Conservation (phyloP, 176 grass and related monocot genomes). For the Cenchrus purpureus region DNA sequence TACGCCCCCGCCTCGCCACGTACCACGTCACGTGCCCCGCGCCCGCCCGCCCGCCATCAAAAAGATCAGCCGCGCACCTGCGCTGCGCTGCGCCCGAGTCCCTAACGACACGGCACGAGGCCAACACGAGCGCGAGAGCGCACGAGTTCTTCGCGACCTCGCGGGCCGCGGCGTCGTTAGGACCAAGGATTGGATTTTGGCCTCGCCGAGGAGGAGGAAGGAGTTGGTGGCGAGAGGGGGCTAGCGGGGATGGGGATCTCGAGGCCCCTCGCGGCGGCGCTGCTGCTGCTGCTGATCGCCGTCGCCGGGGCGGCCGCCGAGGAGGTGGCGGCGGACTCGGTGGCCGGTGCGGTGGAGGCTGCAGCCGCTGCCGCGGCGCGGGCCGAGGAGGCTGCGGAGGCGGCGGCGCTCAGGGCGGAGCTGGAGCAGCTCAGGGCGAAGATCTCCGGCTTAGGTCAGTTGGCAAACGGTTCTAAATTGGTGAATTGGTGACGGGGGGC, state of each 20-base stretch:
- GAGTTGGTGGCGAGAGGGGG: conserved; percentile 23
- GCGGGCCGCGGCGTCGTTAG: conserved; percentile 28
- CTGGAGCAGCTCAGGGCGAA: conserved; percentile 49
- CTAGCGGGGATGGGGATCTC: conserved; percentile 52
- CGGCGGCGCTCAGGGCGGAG: conserved; percentile 40
- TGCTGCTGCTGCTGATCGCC: conserved; percentile 43
- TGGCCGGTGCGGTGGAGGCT: conserved; percentile 19
- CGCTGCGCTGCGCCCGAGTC: background rate
- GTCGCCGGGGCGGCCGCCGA: conserved; percentile 10
- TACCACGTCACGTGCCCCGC: conserved; percentile 35
- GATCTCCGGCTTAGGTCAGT: conserved; percentile 60
- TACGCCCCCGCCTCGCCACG: background rate
- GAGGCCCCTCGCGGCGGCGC: conserved; percentile 14
- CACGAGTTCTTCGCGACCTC: background rate
- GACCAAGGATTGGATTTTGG: conserved; percentile 27
- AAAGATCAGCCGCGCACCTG: conserved; percentile 25
- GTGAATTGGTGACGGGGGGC: background rate
- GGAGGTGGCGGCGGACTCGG: conserved; percentile 1
- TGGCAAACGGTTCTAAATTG: background rate
- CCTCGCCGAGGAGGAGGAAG: conserved; percentile 30
- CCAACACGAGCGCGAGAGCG: background rate
- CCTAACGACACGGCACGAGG: background rate
- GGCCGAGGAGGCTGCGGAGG: conserved; percentile 32
- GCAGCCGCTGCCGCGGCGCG: background rate
- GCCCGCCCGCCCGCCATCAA: background rate